phyloP scores from a whole-genome alignment of 2,329 filamentous ascomycete species.

The Trichoderma sp. region DNA sequence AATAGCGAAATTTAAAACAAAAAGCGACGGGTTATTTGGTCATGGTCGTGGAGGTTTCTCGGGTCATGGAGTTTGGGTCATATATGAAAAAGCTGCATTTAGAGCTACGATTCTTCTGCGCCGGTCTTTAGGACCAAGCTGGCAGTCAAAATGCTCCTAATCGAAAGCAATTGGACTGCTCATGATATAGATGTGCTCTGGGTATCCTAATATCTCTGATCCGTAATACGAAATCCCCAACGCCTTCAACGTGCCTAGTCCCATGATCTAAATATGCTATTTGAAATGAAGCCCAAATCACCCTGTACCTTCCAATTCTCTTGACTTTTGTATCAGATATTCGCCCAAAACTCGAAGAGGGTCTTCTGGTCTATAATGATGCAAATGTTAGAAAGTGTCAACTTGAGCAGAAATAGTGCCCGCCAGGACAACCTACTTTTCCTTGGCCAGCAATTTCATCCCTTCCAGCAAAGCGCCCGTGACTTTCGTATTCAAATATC shows the following conservation, averaged over 20 bases:
- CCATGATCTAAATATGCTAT: conserved; percentile 9
- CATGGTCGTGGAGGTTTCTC: conserved; percentile 38
- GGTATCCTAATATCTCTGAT: conserved; percentile 23
- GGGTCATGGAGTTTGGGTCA: conserved; percentile 49
- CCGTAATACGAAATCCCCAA: conserved; percentile 24
- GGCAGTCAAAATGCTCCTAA: conserved; percentile 38
- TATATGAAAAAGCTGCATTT: conserved; percentile 48
- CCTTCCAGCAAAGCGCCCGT: conserved; percentile 69
- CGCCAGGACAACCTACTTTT: conserved; percentile 58
- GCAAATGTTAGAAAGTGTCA: background rate
- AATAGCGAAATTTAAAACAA: conserved; percentile 11
- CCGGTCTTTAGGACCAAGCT: conserved; percentile 38
- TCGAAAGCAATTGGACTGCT: conserved; percentile 41
- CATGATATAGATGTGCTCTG: conserved; percentile 34
- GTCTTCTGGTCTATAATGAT: conserved; percentile 58
- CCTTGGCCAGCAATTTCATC: conserved; percentile 71
- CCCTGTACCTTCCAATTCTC: conserved; percentile 56
- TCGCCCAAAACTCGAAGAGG: conserved; percentile 70
- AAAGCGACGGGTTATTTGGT: conserved; percentile 18
- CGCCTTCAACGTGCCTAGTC: conserved; percentile 22
- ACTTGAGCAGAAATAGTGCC: background rate
- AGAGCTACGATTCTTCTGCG: conserved; percentile 47
- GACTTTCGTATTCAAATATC: conserved; percentile 72
- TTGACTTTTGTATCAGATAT: conserved; percentile 68
- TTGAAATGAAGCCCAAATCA: conserved; percentile 25